These are phyloP conservation scores for Candida maris DNA, from an alignment of 805 yeast genomes.

Conservation along the genomic window DNA sequence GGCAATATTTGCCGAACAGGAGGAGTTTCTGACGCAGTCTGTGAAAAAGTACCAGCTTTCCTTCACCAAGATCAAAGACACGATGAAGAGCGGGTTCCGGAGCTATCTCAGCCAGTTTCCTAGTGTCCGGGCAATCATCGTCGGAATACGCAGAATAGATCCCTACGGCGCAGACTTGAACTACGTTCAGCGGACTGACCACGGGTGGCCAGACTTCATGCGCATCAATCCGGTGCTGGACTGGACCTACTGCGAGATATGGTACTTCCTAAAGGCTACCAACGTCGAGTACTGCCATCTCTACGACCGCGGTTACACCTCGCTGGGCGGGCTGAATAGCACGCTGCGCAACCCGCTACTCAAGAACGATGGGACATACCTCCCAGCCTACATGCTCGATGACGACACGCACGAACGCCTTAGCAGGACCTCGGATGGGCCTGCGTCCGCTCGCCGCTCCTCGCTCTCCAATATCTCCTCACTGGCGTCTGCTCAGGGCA, in stretches of 20 bases:
- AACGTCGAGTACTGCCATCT: conserved; percentile 67
- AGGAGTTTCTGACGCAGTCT: conserved; percentile 58
- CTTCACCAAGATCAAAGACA: conserved; percentile 39
- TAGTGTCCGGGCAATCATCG: conserved; percentile 66
- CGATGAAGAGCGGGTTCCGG: conserved; percentile 66
- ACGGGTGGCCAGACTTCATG: conserved; percentile 85
- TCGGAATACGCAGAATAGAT: conserved; percentile 85
- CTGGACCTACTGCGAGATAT: conserved; percentile 80
- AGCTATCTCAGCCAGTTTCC: conserved; percentile 53
- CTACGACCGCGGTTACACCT: conserved; percentile 84
- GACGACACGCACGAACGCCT: conserved; percentile 60
- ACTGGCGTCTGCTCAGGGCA: no score
- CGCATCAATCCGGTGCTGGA: conserved; percentile 85
- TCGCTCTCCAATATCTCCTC: no score
- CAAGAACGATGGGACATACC: conserved; percentile 23
- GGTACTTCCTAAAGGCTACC: conserved; percentile 70
- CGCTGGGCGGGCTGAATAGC: conserved; percentile 73
- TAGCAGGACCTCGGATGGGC: conserved; percentile 26
- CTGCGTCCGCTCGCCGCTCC: no score
- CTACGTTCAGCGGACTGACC: conserved; percentile 73
- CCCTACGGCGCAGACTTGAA: conserved; percentile 67
- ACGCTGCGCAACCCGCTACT: conserved; percentile 73
- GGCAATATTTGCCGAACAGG: conserved; percentile 66
- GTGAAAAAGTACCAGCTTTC: conserved; percentile 53
- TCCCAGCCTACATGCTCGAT: conserved; percentile 56